Base-by-base conservation (phyloP, 2,329 filamentous ascomycete genomes). In the Bertia moriformis region DNA sequence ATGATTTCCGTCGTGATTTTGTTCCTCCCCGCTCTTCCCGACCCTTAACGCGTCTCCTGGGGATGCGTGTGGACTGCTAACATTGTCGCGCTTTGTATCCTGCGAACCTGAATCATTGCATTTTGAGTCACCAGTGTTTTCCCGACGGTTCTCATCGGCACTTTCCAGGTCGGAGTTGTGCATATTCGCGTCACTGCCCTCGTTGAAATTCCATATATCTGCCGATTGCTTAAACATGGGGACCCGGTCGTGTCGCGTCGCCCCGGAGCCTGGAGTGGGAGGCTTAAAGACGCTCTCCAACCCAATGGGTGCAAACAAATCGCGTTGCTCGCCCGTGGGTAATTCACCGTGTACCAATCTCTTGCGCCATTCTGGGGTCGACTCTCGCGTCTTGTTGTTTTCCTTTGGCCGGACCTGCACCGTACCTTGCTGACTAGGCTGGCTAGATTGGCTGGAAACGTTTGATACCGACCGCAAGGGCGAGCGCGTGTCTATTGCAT, bases 251-350 rank as follows among this genome's bases (percentile, higher is more conserved):
- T 35, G 12, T n/a, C n/a, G 24, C 10, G 10, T 29, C 7, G 32
- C 17, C 7, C 7, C 32, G 7, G 32, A 35, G 32, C 32, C 32
- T 35, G 32, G 32, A 7, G 32, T 35, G 10, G 32, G 32, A 12
- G 32, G 32, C 32, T 35, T 35, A 17, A 35, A 35, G 10, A 35
- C 32, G 15, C 32, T 35, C 15, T 35, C 32, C 15, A 35, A 15
- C 7, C 32, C 32, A 10, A 35, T 35, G 12, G 32, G 32, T 15
- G 32, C 32, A 17, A 35, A 35, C 10, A 35, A 17, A 35, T 35
- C 32, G 12, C 32, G 32, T 18, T 35, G 32, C 15, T 35, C 32
- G 15, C 32, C 32, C 10, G 10, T 7, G 7, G 32, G 15, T 18
- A 35, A 7, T 18, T 35, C 32, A 7, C 32, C 32, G 15, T 17